Conservation (phyloP, 1,139 yeast species). For the Hansenula lynferdii region DNA sequence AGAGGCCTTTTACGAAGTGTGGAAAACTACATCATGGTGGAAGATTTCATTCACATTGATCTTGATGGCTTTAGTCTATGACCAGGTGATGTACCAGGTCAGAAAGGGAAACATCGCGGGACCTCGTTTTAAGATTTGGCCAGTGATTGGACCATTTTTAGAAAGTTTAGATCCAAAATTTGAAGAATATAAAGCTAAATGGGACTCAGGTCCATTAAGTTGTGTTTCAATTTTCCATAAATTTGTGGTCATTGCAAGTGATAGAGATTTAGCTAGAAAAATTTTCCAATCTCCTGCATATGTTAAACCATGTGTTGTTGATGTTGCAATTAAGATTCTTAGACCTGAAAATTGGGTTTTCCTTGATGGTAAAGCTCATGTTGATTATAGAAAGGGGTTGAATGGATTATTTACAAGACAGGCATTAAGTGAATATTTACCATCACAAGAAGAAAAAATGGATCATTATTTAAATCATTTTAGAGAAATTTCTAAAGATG, state of each 20-base stretch:
- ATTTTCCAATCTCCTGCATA: constrained; percentile 78
- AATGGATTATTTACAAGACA: constrained; percentile 83
- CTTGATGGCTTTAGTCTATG: constrained; percentile 56
- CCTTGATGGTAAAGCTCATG: constrained; percentile 91
- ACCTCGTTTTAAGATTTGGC: constrained; percentile 83
- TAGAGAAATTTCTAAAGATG: constrained; percentile 50
- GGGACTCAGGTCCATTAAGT: constrained; percentile 91
- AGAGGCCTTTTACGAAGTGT: background rate
- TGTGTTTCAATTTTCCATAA: constrained; percentile 98
- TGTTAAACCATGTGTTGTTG: constrained; percentile 97
- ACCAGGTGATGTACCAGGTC: constrained; percentile 72
- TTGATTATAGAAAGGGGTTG: constrained; percentile 85
- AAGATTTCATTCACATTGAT: constrained; percentile 47
- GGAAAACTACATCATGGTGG: constrained; percentile 35
- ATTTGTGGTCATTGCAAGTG: constrained; percentile 91
- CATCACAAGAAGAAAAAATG: constrained; percentile 78
- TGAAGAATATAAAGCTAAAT: constrained; percentile 86
- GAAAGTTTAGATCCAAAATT: constrained; percentile 96
- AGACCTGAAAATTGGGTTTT: constrained; percentile 98
- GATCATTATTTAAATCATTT: constrained; percentile 73
- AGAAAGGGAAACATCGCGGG: constrained; percentile 90
- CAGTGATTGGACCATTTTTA: constrained; percentile 92
- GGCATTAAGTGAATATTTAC: constrained; percentile 81
- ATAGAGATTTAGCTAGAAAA: constrained; percentile 87
- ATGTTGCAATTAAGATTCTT: constrained; percentile 87